phyloP scores from a whole-genome alignment of 2,329 filamentous ascomycete genomes.

The Sclerotinia subarctica region DNA sequence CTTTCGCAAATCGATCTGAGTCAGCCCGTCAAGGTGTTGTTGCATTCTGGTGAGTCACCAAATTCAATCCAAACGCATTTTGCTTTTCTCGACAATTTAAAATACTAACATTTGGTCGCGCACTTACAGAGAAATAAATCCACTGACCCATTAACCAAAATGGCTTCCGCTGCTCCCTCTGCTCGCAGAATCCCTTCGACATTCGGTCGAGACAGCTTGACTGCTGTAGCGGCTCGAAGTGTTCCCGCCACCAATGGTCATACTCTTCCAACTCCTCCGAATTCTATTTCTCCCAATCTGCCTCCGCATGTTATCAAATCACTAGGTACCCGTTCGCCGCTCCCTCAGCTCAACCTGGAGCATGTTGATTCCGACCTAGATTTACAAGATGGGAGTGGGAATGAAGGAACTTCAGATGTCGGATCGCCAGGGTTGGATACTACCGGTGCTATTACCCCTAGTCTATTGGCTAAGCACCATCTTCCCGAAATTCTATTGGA shows the following conservation, averaged over 20 bases:
- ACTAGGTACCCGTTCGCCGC: slow-evolving; percentile 45
- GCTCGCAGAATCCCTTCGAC: slow-evolving; percentile 64
- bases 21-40: slow-evolving; percentile 28
- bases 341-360: slow-evolving; percentile 47
- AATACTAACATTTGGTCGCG: slow-evolving; percentile 34
- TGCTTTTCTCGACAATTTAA: slow-evolving; percentile 20
- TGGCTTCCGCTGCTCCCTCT: slow-evolving; percentile 62
- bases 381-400: slow-evolving; percentile 56
- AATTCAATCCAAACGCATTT: slow-evolving; percentile 24
- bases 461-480: slow-evolving; percentile 83
- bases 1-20: slow-evolving; percentile 39
- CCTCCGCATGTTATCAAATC: slow-evolving; percentile 76
- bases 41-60: slow-evolving; percentile 10
- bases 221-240: slow-evolving; percentile 67
- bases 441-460: slow-evolving; percentile 77
- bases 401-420: slow-evolving; percentile 28
- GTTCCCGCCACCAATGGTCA: slow-evolving; percentile 53
- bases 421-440: slow-evolving; percentile 56
- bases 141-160: slow-evolving; percentile 42
- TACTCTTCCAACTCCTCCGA: slow-evolving; percentile 83
- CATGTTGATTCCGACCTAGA: slow-evolving; percentile 84
- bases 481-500: slow-evolving; percentile 85
- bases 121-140: slow-evolving; percentile 37
- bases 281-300: slow-evolving; percentile 87
- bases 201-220: slow-evolving; percentile 64